Evolutionary conservation across 257 asterid genomes (phyloP).

Genomic region (Solanum pennellii): DNA sequence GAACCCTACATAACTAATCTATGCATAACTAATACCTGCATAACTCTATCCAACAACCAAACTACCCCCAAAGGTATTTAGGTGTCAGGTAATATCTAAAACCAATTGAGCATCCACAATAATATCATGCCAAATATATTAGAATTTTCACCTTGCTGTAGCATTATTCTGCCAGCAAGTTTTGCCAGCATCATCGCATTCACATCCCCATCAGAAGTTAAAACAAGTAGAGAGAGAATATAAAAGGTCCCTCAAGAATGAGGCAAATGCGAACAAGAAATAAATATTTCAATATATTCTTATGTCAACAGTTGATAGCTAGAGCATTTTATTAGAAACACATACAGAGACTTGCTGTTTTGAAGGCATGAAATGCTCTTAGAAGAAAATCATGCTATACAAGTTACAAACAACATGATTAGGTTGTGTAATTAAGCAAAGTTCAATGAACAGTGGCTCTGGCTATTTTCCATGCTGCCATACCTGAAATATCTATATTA

Average conservation of each 20-base stretch:
- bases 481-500: not conserved
- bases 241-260: not conserved
- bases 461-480: not conserved
- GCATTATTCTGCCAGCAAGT: not conserved
- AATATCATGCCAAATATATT: not conserved
- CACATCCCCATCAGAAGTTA: not conserved
- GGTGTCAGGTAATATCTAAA: not conserved
- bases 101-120: not conserved
- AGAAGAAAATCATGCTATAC: not conserved
- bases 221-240: not conserved
- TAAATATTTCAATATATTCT: not conserved
- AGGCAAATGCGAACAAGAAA: not conserved
- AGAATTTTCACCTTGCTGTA: not conserved
- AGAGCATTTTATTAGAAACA: not conserved
- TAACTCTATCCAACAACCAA: not conserved
- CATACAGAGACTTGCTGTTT: not conserved
- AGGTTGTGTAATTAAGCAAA: not conserved
- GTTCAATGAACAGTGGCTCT: not conserved
- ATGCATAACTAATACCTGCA: not conserved
- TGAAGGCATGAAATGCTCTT: not conserved
- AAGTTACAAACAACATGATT: not conserved
- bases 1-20: not conserved
- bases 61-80: not conserved
- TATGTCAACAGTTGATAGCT: not conserved
- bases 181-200: not conserved